phyloP scores from a whole-genome alignment of 441 rosid species.

The Adansonia rubrostipa region DNA sequence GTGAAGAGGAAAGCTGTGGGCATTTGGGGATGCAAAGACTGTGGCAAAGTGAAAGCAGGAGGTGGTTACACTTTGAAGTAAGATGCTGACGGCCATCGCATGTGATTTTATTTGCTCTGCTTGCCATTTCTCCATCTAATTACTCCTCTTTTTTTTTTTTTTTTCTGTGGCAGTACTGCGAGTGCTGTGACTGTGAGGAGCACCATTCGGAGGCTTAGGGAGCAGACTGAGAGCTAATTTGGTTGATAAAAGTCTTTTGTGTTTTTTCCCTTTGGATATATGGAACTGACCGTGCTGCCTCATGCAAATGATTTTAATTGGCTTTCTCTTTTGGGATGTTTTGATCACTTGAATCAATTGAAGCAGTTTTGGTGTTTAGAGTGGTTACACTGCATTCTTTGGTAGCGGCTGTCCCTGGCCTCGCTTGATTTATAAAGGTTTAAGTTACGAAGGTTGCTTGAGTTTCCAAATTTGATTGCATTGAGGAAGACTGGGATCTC shows the following conservation, averaged over 20 bases:
- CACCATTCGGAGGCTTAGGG: not conserved
- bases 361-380: constrained; percentile 9
- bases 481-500: too few species aligned
- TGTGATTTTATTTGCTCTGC: not conserved
- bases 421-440: too few species aligned
- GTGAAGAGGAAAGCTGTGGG: constrained; percentile 92
- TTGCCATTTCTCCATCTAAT: not conserved
- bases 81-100: not conserved
- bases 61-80: constrained; percentile 92
- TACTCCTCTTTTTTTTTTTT: not conserved
- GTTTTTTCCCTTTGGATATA: not conserved
- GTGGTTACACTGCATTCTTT: not conserved
- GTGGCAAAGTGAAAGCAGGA: constrained; percentile 85
- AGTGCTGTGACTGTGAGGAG: constrained; percentile 7
- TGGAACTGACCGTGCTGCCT: not conserved
- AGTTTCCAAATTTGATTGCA: too few species aligned
- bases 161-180: not conserved
- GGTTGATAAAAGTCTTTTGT: not conserved
- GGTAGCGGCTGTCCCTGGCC: not conserved
- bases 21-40: constrained; percentile 92
- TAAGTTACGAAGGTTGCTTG: too few species aligned
- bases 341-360: constrained; percentile 1
- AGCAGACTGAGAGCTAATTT: constrained; percentile 9
- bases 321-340: not conserved
- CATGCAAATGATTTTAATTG: not conserved